phyloP scores from a whole-genome alignment of 2,329 filamentous ascomycete genomes.

The Gnomoniopsis smithogilvyi region DNA sequence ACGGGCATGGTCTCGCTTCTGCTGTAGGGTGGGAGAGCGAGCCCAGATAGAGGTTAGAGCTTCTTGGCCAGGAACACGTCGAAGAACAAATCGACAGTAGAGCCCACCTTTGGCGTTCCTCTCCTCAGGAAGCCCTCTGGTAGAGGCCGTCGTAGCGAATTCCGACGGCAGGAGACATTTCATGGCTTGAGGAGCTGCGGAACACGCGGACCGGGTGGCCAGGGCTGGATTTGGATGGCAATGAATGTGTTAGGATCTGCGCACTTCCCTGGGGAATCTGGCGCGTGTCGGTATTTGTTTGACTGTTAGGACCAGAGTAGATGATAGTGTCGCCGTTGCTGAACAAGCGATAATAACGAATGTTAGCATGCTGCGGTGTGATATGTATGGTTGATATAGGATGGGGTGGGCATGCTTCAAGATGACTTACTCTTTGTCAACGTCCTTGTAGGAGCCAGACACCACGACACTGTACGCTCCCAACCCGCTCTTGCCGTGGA shows the following conservation, averaged over 20 bases:
- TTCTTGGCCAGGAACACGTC: constrained; percentile 19
- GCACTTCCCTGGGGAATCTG: constrained; percentile 15
- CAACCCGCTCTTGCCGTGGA: constrained; percentile 39
- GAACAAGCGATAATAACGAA: neutral
- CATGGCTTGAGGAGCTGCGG: constrained; percentile 20
- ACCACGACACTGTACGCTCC: constrained; percentile 57
- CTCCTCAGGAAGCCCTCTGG: neutral
- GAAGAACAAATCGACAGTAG: constrained; percentile 23
- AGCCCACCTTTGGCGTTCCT: constrained; percentile 22
- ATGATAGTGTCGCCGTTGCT: constrained; percentile 21
- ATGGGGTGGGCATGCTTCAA: too few relatives aligned
- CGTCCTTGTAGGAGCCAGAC: constrained; percentile 28
- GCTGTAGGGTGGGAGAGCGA: constrained; percentile 13
- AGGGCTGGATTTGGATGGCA: constrained; percentile 11
- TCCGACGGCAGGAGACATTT: constrained; percentile 23
- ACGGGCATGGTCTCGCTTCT: constrained; percentile 16
- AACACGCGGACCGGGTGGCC: constrained; percentile 28
- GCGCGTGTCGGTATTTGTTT: constrained; percentile 12
- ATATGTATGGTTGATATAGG: too few relatives aligned
- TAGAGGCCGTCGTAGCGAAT: constrained; percentile 36
- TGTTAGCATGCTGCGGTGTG: constrained; percentile 11
- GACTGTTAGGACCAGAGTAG: constrained; percentile 27
- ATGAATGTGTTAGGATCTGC: constrained; percentile 15
- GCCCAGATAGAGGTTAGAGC: constrained; percentile 15
- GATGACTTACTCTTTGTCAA: constrained; percentile 24